Base-by-base conservation (phyloP, 2,329 filamentous ascomycete species). In the Botrytis aclada region DNA sequence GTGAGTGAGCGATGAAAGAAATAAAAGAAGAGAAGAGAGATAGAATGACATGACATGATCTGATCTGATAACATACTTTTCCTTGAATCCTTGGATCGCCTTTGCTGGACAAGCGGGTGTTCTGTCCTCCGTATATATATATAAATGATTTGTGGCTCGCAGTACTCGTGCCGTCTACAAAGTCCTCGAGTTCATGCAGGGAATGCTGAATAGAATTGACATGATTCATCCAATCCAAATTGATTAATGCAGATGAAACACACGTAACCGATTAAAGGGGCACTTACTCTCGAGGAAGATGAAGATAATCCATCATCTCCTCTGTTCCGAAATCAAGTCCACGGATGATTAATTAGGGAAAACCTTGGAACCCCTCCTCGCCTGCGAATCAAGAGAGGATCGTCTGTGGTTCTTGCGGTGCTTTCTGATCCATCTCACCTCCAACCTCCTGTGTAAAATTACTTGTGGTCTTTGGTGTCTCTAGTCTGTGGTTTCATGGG, bases 241-340 rank as follows among this genome's bases (percentile, higher is more conserved):
- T 64, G 62, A 45, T 45, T 64, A 64, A 64, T 45, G 29, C 41
- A 37, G 29, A 65, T 65, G 63, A 65, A 65, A 65, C 29, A 22
- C n/a, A 34, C 12, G 20, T 29, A 65, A 34, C 29, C 29, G 29
- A 65, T 47, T 47, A 65, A 47, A 65, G 41, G 63, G 62, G 63
- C 20, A 65, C 20, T 47, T 45, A 43, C 41, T 43, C 20, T 18
- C 16, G 16, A 22, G 41, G 18, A 45, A 64, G 16, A 45, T 43
- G 62, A 64, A 32, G 39, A 64, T 45, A 45, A 64, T 45, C 18
- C 4, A 51, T n/a, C 47, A 12, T 25, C 25, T 51, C 47, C 14
- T 51, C 22, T 51, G 20, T 45, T 16, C 37, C 14, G 60, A 41
- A 62, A 62, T 62, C 60, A 41, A 25, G 60, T 62, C 22, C 29